phyloP scores from a whole-genome alignment of 768 basidiomycete genomes.

The Leccinum longicurvipes region DNA sequence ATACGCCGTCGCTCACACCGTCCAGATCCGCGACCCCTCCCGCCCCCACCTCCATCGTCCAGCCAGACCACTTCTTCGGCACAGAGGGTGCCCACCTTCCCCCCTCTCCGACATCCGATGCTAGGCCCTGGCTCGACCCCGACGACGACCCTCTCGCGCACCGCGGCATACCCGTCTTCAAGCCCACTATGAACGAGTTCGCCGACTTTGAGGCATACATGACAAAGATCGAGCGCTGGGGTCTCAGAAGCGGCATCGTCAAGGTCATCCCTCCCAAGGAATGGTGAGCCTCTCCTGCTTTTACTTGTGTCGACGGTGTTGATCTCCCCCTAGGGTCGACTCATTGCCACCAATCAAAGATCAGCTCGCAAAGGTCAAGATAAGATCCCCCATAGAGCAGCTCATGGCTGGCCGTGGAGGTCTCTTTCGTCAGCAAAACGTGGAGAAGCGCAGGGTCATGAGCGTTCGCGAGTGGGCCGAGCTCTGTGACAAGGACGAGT shows the following conservation, averaged over 20 bases:
- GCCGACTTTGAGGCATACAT: slow-evolving; percentile 89
- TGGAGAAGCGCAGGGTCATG: slow-evolving; percentile 81
- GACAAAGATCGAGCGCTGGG: slow-evolving; percentile 86
- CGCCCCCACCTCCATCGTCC: slow-evolving; percentile 46
- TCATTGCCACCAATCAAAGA: slow-evolving; percentile 67
- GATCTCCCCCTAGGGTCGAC: slow-evolving; percentile 52
- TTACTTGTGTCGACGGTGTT: slow-evolving; percentile 18
- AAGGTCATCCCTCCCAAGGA: slow-evolving; percentile 95
- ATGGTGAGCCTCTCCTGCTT: slow-evolving; percentile 57
- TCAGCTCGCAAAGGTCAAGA: slow-evolving; percentile 72
- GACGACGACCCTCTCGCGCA: slow-evolving; percentile 75
- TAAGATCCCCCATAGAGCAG: slow-evolving; percentile 91
- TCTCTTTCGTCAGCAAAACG: slow-evolving; percentile 85
- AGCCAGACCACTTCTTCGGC: slow-evolving; percentile 85
- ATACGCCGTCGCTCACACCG: slow-evolving; percentile 34
- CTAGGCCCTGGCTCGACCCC: slow-evolving; percentile 69
- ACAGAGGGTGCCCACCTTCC: slow-evolving; percentile 43
- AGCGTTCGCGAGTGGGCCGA: slow-evolving; percentile 89
- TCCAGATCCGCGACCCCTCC: slow-evolving; percentile 47
- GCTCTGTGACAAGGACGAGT: slow-evolving; percentile 66
- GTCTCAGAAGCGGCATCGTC: slow-evolving; percentile 84
- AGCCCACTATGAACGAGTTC: slow-evolving; percentile 90
- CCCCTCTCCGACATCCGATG: slow-evolving; percentile 62
- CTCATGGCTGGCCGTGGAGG: slow-evolving; percentile 85
- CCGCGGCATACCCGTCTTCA: slow-evolving; percentile 95